Evolutionary conservation across 2,329 filamentous ascomycete species (phyloP), one percentile per base, ranked within the genome.

Genomic region (Xylariaceae sp.): DNA sequence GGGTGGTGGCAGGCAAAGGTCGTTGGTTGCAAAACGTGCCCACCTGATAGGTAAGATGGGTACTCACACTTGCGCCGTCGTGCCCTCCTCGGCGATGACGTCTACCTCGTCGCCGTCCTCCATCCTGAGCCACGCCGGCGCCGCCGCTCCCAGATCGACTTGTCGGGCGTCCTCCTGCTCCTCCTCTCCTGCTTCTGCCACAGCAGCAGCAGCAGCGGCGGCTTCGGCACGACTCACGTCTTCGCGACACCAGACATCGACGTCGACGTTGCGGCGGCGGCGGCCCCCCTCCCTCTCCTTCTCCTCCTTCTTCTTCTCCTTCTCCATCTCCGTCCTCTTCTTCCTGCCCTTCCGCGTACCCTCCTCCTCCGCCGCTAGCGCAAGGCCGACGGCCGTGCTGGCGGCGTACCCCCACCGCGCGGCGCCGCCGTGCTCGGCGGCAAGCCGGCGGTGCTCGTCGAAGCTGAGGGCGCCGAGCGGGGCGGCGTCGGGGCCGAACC

Each of bases 381-480:
- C 52, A 36, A 68, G 68, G 42, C 69, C 77, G 28, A 84, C 56
- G 1, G 75, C 72, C 0, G 71, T 78, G 33, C 77, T 81, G 12
- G 58, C 39, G 4, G 61, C 45, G 35, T 70, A 74, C 2, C 62
- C 60, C 70, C 69, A 74, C 35, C 61, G 70, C 43, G 66, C 56
- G 2, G 57, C 53, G 1, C 83, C 83, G 37, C 67, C 61, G 40
- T 83, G 53, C 31, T 70, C 52, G 19, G 70, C 66, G 0, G 83
- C 80, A 10, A 89, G 68, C 27, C 70, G 59, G 41, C 65, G 65
- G 56, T 90, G 84, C 33, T 87, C 67, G 4, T 69, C 67, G 50
- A 83, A 90, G 25, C 79, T 84, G 10, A 89, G 64, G 1, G 67
- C 68, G 6, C 76, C 83, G 1, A 89, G 65, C 1, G 67, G 61